Evolutionary conservation across 257 asterid species (phyloP).

Genomic region (Handroanthus guayacan): DNA sequence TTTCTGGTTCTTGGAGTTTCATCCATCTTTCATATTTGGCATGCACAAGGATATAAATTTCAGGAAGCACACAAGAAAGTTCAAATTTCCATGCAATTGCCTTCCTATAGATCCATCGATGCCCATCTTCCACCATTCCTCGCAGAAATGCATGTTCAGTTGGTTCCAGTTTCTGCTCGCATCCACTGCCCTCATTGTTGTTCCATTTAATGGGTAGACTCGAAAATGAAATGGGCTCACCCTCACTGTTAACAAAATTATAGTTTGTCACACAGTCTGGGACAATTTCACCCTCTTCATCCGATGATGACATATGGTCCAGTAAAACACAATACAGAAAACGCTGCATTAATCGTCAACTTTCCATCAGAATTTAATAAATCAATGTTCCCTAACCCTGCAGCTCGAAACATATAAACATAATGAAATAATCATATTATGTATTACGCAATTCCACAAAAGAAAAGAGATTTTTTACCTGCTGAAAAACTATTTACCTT

Average conservation of each 20-base stretch:
- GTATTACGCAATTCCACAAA: background rate
- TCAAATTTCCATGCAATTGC: constrained; percentile 71
- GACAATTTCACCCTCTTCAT: constrained; percentile 74
- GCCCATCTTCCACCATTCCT: constrained; percentile 55
- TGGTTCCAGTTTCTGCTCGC: constrained; percentile 23
- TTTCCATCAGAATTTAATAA: background rate
- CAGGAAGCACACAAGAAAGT: constrained; percentile 57
- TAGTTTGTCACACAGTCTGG: constrained; percentile 51
- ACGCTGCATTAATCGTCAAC: constrained; percentile 5
- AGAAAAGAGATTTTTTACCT: background rate
- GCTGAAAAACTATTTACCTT: background rate
- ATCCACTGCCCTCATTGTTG: constrained; percentile 32
- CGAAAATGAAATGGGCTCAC: constrained; percentile 52
- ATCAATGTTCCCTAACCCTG: background rate
- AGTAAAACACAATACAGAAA: background rate
- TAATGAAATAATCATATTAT: background rate
- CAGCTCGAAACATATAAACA: background rate
- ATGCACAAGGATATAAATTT: constrained; percentile 53
- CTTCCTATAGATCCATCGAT: constrained; percentile 48
- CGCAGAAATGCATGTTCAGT: constrained; percentile 43
- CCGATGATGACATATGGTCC: constrained; percentile 59
- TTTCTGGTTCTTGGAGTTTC: constrained; percentile 61
- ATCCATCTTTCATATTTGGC: constrained; percentile 55
- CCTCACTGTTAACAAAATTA: constrained; percentile 45
- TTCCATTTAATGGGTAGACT: constrained; percentile 60